Evolutionary conservation across 164 flowering plant genomes (phyloP), one percentile per base, ranked within the genome.

Genomic region (Umbellularia californica): DNA sequence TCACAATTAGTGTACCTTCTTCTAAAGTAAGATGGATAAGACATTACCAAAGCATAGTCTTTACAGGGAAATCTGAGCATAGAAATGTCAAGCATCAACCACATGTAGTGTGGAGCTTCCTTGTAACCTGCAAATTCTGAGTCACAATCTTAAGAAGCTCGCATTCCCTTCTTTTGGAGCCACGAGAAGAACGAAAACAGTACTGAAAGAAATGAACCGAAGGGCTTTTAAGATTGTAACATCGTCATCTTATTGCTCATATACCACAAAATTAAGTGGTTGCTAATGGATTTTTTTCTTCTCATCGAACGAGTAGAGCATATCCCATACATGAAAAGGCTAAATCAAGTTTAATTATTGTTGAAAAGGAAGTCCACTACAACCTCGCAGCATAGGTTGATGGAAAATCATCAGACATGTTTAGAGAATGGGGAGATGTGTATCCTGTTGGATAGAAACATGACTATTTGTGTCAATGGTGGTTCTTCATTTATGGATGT

Each of bases 1-100:
- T 73, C 91, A 81, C 62, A 84, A 88, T n/a, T 89, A 88, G 75
- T 89, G 92, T 28, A 85, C 92, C 23, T 90, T 78, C 79, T 90
- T 90, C 79, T 88, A 52, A 76, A 33, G 65, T 51, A 0, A 13
- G 17, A 19, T 55, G n/a, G 20, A 55, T 23, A 11, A 12, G 5
- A 52, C 50, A 71, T 7, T 30, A 35, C 9, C 27, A 47, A 71
- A 71, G 22, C n/a, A 24, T 58, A 10, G 2, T 30, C 2, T 30
- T 9, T 55, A 55, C 60, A 14, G 19, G 19, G 50, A 66, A 15
- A 35, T 66, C 28, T 27, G 28, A 25, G 69, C 28, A 66, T 66
- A 30, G 19, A 13, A 5, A 35, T 35, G 47, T 5, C 47, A 6
- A 35, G 47, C 47, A 35, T 35, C 47, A 7, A 35, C 9, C 0